Conservation (phyloP, 345 rosid genomes). For the Raphanus sativus region DNA sequence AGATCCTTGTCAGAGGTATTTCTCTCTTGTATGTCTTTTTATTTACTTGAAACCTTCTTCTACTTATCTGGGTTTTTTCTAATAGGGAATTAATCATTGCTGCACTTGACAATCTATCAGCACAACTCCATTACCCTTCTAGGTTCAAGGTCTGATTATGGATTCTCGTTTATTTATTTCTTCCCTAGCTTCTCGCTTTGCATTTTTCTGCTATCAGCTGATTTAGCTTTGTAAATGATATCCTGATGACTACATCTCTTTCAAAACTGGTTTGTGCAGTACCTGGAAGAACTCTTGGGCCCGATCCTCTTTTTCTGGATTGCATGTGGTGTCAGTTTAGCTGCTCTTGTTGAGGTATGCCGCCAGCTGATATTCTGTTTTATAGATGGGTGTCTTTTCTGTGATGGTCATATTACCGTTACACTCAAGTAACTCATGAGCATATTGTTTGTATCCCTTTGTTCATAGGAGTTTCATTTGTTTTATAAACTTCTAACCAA, state of each 20-base stretch:
- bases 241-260: slow-evolving; percentile 22
- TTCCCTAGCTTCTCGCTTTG: neutral
- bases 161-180: slow-evolving; percentile 14
- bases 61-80: slow-evolving; percentile 29
- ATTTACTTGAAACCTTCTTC: slow-evolving; percentile 6
- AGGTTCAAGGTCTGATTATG: slow-evolving; percentile 64
- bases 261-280: slow-evolving; percentile 47
- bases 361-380: slow-evolving; percentile 8
- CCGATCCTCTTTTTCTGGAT: slow-evolving; percentile 86
- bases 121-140: slow-evolving; percentile 64
- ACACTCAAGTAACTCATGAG: neutral
- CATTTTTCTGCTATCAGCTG: neutral
- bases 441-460: neutral
- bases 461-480: neutral
- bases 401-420: neutral
- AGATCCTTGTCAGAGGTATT: slow-evolving; percentile 78
- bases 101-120: slow-evolving; percentile 70
- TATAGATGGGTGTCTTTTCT: neutral
- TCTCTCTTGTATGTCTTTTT: slow-evolving; percentile 14
- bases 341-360: slow-evolving; percentile 88
- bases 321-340: slow-evolving; percentile 79
- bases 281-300: slow-evolving; percentile 82
- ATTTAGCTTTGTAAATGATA: slow-evolving; percentile 6
- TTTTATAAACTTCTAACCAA: neutral
- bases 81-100: slow-evolving; percentile 70